Base-by-base conservation (phyloP, 768 basidiomycete genomes). In the Chalciporus pseudorubinellus region DNA sequence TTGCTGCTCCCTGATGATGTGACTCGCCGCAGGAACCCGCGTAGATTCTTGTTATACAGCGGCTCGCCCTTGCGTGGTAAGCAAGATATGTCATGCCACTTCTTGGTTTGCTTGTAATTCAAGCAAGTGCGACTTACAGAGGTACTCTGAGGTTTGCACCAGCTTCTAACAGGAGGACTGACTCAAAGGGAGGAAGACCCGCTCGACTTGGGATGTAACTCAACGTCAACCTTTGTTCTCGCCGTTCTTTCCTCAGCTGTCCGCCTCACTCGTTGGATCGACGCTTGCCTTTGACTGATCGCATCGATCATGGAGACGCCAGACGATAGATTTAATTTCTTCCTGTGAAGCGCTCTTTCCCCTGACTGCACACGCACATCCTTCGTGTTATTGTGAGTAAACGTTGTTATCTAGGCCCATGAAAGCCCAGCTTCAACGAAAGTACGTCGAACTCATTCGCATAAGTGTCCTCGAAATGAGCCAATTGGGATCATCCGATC, bases 381-480 rank as follows among this genome's bases (percentile, higher is more conserved):
- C 26, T 9, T 28, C 26, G 26, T 19, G 16, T 29, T 29, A 13
- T 6, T 10, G 22, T 39, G 39, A 29, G 10, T 18, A n/a, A 31
- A n/a, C n/a, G n/a, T n/a, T n/a, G n/a, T n/a, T n/a, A n/a, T n/a
- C 13, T 19, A 6, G 20, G 19, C 1, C 12, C 19, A 63, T 65
- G 57, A n/a, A 48, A 0, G 0, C 51, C 31, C 46, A 41, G 19
- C 1, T 59, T 22, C 63, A 55, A 39, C 63, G 71, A 50, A 73
- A 72, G 51, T 72, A 60, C 55, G 62, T 71, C 29, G 71, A 72
- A 39, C 66, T 73, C n/a, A 68, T 73, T 31, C 59, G 41, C 9
- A 19, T n/a, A 38, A 3, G 47, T 44, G 4, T 68, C 70, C 12
- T 68, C 64, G 19, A 72, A 72, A 52, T 72, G 66, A 67, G 68